Conservation (phyloP, 768 basidiomycete species). For the Pleurotus platypus region DNA sequence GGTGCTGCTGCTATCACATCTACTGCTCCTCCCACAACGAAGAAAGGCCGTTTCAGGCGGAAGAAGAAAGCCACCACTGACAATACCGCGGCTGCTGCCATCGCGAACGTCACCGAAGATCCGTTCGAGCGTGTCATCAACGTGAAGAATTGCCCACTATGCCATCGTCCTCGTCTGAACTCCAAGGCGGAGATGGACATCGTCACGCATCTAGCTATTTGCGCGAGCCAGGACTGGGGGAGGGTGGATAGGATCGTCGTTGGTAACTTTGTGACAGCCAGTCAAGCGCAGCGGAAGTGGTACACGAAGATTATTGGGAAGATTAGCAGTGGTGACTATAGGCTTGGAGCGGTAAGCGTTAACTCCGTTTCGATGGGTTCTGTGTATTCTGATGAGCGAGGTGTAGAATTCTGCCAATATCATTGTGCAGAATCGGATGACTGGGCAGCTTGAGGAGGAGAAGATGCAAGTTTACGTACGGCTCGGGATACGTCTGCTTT, state of each 20-base stretch:
- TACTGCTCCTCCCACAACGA: constrained; percentile 6
- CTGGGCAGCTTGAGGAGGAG: constrained; percentile 92
- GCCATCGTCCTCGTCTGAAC: constrained; percentile 82
- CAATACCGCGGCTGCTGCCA: background rate
- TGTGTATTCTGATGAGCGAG: constrained; percentile 4
- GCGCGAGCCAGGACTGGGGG: constrained; percentile 91
- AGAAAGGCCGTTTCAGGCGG: constrained; percentile 19
- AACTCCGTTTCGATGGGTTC: constrained; percentile 6
- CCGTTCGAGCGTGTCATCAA: constrained; percentile 87
- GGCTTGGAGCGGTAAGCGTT: constrained; percentile 77
- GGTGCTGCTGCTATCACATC: background rate
- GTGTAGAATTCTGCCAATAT: constrained; percentile 93
- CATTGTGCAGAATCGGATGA: constrained; percentile 91
- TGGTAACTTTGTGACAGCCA: constrained; percentile 90
- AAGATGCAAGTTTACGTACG: constrained; percentile 96
- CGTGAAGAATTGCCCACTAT: constrained; percentile 90
- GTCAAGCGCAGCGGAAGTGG: constrained; percentile 97
- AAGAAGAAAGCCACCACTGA: constrained; percentile 11
- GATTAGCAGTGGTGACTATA: constrained; percentile 83
- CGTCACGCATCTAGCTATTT: constrained; percentile 94
- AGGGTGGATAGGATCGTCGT: constrained; percentile 87
- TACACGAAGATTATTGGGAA: constrained; percentile 88
- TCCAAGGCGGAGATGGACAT: constrained; percentile 92
- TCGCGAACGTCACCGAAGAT: constrained; percentile 19
- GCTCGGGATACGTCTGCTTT: constrained; percentile 87